These are phyloP conservation scores for Hibiscus mutabilis DNA, from an alignment of 345 rosid genomes.

Conservation along the genomic window DNA sequence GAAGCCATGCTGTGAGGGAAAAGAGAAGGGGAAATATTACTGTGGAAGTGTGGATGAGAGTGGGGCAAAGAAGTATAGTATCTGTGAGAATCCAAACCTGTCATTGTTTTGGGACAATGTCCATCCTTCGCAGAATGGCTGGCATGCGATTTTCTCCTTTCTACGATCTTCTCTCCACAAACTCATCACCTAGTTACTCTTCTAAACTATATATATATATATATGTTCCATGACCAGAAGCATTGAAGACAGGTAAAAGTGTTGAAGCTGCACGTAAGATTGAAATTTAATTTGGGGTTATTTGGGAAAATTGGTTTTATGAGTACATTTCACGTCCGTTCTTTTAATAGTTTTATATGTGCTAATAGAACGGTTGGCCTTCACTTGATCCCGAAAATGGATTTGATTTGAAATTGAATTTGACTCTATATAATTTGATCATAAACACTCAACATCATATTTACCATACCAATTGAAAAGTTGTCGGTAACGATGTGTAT, in stretches of 20 bases:
- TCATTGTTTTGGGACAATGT: constrained; percentile 44
- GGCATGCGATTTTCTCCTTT: constrained; percentile 22
- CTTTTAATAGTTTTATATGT: too few relatives aligned
- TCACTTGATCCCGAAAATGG: too few relatives aligned
- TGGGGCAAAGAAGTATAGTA: constrained; percentile 28
- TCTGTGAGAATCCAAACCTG: constrained; percentile 32
- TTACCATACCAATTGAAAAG: too few relatives aligned
- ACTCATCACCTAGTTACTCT: neutral
- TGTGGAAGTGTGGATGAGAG: constrained; percentile 32
- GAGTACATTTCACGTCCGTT: neutral
- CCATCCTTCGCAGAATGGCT: constrained; percentile 47
- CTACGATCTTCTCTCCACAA: constrained; percentile 7
- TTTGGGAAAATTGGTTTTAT: too few relatives aligned
- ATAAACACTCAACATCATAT: too few relatives aligned
- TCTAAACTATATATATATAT: neutral
- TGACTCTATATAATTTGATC: too few relatives aligned
- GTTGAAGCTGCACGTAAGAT: neutral
- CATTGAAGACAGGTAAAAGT: neutral
- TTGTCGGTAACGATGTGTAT: too few relatives aligned
- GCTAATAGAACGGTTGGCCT: too few relatives aligned
- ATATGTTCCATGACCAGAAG: neutral
- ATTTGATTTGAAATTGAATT: too few relatives aligned
- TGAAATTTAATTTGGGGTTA: too few relatives aligned
- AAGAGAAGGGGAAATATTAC: neutral
- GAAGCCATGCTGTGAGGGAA: constrained; percentile 42